Evolutionary conservation across 257 asterid species (phyloP).

Genomic region (Plantago elongata): DNA sequence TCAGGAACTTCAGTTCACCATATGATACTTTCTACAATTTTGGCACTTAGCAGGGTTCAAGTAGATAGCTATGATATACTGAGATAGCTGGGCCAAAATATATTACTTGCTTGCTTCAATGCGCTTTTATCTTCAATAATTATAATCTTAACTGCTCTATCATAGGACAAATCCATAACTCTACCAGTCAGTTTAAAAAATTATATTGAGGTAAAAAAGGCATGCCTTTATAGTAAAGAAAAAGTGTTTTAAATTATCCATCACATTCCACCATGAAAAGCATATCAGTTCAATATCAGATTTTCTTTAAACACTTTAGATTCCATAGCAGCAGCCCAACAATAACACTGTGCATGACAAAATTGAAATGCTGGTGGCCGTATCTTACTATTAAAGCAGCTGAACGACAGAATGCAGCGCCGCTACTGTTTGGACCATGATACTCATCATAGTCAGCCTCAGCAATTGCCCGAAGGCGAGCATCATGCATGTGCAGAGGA

Average conservation of each 20-base stretch:
- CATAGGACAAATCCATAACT: too few species aligned
- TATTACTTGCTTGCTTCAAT: neutral
- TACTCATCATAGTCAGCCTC: constrained; percentile 93
- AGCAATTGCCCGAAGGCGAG: constrained; percentile 82
- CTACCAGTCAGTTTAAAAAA: too few species aligned
- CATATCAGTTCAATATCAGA: neutral
- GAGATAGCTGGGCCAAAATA: neutral
- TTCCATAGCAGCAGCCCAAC: neutral
- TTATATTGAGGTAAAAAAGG: too few species aligned
- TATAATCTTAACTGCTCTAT: too few species aligned
- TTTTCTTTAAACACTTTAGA: neutral
- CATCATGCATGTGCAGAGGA: constrained; percentile 74
- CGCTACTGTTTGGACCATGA: constrained; percentile 62
- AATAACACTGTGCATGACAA: constrained; percentile 1
- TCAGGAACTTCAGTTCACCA: neutral
- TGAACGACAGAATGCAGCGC: constrained; percentile 93
- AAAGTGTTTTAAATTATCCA: neutral
- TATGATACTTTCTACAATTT: neutral
- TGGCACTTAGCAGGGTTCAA: neutral
- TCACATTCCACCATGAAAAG: neutral
- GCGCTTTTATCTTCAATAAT: neutral
- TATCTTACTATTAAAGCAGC: constrained; percentile 87
- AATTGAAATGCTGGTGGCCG: neutral
- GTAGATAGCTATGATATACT: too few species aligned
- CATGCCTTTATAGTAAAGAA: neutral